A percentile compares a stretch with the other conserved stretches of the same genome.
Conservation (phyloP, 2,329 filamentous ascomycete genomes). For the Fusarium sp. region DNA sequence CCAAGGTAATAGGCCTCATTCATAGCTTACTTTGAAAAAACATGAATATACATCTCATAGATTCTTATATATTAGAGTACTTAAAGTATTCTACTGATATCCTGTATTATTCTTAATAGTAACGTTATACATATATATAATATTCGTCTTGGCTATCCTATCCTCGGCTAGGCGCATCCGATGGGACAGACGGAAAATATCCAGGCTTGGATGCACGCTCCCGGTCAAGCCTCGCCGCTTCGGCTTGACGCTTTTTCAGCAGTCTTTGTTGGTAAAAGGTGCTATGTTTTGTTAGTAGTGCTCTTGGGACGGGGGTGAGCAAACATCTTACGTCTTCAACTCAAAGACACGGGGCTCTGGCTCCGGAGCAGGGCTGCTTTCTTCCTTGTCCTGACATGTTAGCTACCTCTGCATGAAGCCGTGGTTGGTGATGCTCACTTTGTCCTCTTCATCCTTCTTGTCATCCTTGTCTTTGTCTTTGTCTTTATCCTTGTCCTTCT, state of each 20-base stretch:
- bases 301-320: fast-evolving
- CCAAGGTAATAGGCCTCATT: too few relatives aligned
- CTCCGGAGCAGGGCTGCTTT: slow-evolving; percentile 28
- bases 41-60: too few relatives aligned
- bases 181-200: slow-evolving; percentile 88
- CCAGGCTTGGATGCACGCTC: slow-evolving; percentile 82
- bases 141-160: background rate
- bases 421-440: slow-evolving; percentile 13
- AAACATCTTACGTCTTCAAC: slow-evolving; percentile 73
- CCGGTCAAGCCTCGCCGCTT: slow-evolving; percentile 76
- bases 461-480: slow-evolving; percentile 49
- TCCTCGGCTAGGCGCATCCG: slow-evolving; percentile 59
- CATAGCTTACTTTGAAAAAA: too few relatives aligned
- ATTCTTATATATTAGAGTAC: too few relatives aligned
- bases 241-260: slow-evolving; percentile 69
- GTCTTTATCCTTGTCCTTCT: slow-evolving; percentile 51
- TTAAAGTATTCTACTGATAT: too few relatives aligned
- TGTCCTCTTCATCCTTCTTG: slow-evolving; percentile 32
- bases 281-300: slow-evolving; percentile 55
- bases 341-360: slow-evolving; percentile 84
- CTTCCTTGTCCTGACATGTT: slow-evolving; percentile 32
- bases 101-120: too few relatives aligned
- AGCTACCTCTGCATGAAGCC: background rate
- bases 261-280: slow-evolving; percentile 88
- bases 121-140: too few relatives aligned